Percentiles rank a stretch among this genome's conserved stretches.
phyloP scores from a whole-genome alignment of 1,139 yeast genomes.

The Pichia sp. region DNA sequence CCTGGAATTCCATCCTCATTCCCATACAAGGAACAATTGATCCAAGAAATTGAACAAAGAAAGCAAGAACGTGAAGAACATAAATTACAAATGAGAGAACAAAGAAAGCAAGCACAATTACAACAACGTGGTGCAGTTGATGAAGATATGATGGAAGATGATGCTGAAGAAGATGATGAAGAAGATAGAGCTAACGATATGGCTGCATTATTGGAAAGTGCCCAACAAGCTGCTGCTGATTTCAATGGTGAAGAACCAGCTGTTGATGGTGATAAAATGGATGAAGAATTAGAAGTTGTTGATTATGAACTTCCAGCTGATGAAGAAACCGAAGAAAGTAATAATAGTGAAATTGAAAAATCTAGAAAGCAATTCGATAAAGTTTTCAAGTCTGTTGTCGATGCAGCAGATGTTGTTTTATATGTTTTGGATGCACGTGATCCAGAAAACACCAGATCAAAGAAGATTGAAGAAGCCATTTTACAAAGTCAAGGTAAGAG shows the following conservation, averaged over 20 bases:
- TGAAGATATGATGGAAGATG: slow-evolving; percentile 30
- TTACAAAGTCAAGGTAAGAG: slow-evolving; percentile 80
- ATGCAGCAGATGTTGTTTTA: slow-evolving; percentile 83
- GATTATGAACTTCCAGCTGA: slow-evolving; percentile 43
- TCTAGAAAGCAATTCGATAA: slow-evolving; percentile 94
- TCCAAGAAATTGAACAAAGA: slow-evolving; percentile 75
- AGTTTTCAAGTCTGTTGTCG: slow-evolving; percentile 79
- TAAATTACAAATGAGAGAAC: slow-evolving; percentile 38
- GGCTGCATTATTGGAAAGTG: slow-evolving; percentile 86
- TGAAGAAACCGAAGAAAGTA: slow-evolving; percentile 36
- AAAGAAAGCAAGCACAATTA: slow-evolving; percentile 39
- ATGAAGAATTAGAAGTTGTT: slow-evolving; percentile 41
- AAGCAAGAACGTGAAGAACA: slow-evolving; percentile 64
- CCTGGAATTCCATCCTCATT: slow-evolving; percentile 94
- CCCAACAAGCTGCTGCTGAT: slow-evolving; percentile 78
- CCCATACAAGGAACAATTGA: slow-evolving; percentile 86
- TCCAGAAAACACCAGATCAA: slow-evolving; percentile 93
- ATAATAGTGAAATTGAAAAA: slow-evolving; percentile 58
- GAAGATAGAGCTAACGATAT: slow-evolving; percentile 48
- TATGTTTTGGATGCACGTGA: slow-evolving; percentile 97
- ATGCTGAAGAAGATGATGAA: slow-evolving; percentile 46
- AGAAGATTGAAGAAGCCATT: slow-evolving; percentile 88
- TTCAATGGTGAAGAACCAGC: slow-evolving; percentile 54
- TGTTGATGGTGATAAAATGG: slow-evolving; percentile 21
- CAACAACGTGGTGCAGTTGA: slow-evolving; percentile 35